These are phyloP conservation scores for Monilinia vaccinii-corymbosi DNA, from an alignment of 2,329 filamentous ascomycete genomes.

Conservation along the genomic window DNA sequence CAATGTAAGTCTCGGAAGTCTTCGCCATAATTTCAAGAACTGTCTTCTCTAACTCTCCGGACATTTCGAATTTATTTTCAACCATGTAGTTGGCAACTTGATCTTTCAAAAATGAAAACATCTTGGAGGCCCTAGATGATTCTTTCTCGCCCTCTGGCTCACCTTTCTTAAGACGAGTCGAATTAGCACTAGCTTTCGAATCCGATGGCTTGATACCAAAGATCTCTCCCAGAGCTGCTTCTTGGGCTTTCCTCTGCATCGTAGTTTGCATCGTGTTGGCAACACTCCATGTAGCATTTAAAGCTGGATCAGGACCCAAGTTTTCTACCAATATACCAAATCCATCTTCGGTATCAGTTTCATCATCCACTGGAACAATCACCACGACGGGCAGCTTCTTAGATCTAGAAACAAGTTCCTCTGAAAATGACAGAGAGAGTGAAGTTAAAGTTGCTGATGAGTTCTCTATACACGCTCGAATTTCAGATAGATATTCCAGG, in stretches of 20 bases:
- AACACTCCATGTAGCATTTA: conserved; percentile 33
- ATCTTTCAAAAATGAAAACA: neutral
- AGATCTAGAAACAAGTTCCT: conserved; percentile 39
- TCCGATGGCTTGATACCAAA: conserved; percentile 38
- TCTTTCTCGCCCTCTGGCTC: conserved; percentile 7
- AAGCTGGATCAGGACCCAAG: neutral
- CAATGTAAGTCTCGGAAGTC: no score
- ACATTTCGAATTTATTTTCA: neutral
- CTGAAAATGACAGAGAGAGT: conserved; percentile 50
- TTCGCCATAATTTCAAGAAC: no score
- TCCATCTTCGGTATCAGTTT: conserved; percentile 47
- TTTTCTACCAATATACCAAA: conserved; percentile 36
- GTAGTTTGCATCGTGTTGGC: conserved; percentile 40
- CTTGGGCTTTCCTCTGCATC: conserved; percentile 46
- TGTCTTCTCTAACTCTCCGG: no score
- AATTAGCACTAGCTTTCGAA: neutral
- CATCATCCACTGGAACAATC: conserved; percentile 39
- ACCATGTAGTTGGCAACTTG: neutral
- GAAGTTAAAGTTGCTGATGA: conserved; percentile 45
- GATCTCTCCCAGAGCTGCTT: conserved; percentile 42
- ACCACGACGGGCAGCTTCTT: conserved; percentile 36
- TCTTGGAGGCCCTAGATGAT: neutral
- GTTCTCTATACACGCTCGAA: conserved; percentile 45
- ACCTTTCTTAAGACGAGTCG: neutral
- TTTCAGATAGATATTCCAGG: conserved; percentile 45